These are phyloP conservation scores for Brassica hybrid DNA, from an alignment of 441 rosid species.

Conservation along the genomic window DNA sequence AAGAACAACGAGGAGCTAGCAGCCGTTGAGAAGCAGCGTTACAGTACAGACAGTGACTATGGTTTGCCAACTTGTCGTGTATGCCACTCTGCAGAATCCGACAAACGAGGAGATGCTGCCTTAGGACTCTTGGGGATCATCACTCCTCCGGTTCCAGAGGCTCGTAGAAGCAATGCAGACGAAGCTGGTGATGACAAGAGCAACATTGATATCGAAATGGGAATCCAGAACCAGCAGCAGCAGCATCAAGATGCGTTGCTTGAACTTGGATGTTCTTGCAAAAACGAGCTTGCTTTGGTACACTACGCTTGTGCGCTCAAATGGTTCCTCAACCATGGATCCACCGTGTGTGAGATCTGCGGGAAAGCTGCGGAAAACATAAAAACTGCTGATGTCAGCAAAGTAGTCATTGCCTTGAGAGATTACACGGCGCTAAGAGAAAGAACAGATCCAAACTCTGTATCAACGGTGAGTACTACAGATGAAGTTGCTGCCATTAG, in stretches of 20 bases:
- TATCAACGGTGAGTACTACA: constrained; percentile 43
- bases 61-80: constrained; percentile 80
- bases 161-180: constrained; percentile 45
- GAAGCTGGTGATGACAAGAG: constrained; percentile 40
- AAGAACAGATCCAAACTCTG: constrained; percentile 71
- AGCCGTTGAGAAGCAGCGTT: constrained; percentile 44
- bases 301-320: constrained; percentile 91
- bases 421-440: constrained; percentile 33
- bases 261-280: constrained; percentile 90
- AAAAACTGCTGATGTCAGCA: constrained; percentile 56
- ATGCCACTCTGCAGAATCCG: constrained; percentile 91
- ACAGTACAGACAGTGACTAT: constrained; percentile 69
- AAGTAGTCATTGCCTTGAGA: constrained; percentile 64
- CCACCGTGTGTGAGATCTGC: constrained; percentile 85
- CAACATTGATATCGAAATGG: constrained; percentile 64
- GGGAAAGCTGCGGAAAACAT: constrained; percentile 66
- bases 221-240: constrained; percentile 39
- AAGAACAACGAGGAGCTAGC: constrained; percentile 51
- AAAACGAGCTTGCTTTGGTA: constrained; percentile 80
- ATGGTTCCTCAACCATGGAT: constrained; percentile 92
- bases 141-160: constrained; percentile 54
- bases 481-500: constrained; percentile 78
- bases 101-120: constrained; percentile 74
- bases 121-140: constrained; percentile 72
- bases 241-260: constrained; percentile 53